phyloP scores from a whole-genome alignment of 1,284 basidiomycete species.

The Agaricales sp. region DNA sequence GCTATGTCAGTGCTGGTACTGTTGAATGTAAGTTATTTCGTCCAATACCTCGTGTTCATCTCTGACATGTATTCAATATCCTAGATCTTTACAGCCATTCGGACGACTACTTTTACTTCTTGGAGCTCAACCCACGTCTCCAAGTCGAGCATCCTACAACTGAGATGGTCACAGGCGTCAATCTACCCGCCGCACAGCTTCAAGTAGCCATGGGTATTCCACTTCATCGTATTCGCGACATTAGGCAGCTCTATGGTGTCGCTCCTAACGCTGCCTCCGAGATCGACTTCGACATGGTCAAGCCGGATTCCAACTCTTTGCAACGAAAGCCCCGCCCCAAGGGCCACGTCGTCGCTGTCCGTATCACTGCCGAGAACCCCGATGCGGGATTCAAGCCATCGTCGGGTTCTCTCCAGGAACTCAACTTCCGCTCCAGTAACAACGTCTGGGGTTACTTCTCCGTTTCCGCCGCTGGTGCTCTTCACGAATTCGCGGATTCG shows the following conservation, averaged over 20 bases:
- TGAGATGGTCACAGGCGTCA: constrained; percentile 99
- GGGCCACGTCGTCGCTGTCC: constrained; percentile 98
- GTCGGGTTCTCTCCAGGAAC: constrained; percentile 91
- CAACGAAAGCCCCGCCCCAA: constrained; percentile 96
- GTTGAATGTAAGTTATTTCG: constrained; percentile 80
- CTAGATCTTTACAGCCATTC: constrained; percentile 91
- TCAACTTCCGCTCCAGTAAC: constrained; percentile 98
- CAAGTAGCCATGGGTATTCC: constrained; percentile 99
- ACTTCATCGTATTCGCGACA: constrained; percentile 91
- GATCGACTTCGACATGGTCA: constrained; percentile 94
- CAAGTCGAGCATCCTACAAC: constrained; percentile 99
- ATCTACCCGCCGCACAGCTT: constrained; percentile 94
- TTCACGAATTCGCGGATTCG: constrained; percentile 98
- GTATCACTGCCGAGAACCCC: constrained; percentile 99
- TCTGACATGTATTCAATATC: constrained; percentile 3
- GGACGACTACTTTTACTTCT: constrained; percentile 93
- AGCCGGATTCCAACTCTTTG: constrained; percentile 77
- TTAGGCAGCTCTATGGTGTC: constrained; percentile 93
- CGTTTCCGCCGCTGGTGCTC: constrained; percentile 88
- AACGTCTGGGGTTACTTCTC: constrained; percentile 99
- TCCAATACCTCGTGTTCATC: too few species aligned
- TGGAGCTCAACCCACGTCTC: constrained; percentile 98
- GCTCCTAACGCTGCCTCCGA: constrained; percentile 80
- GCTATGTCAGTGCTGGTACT: constrained; percentile 98
- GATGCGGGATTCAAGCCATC: constrained; percentile 99